Conservation (phyloP, 2,329 filamentous ascomycete genomes). For the Stachybotrys chartarum region DNA sequence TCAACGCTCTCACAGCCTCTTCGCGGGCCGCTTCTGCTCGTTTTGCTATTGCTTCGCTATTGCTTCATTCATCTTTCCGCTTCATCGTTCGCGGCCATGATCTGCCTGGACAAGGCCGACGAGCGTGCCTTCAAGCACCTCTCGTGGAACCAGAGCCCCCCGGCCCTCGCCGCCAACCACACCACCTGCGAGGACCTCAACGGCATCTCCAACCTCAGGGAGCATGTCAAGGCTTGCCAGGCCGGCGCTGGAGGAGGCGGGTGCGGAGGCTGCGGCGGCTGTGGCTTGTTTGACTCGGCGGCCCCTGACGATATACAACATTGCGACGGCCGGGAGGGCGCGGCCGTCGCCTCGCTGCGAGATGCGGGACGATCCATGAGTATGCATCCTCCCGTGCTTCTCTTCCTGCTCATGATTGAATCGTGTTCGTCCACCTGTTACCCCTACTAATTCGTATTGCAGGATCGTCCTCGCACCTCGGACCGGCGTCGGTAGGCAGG, state of each 20-base stretch:
- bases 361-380: conserved; percentile 23
- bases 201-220: conserved; percentile 44
- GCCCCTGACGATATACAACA: conserved; percentile 17
- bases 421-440: background rate
- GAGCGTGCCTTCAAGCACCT: conserved; percentile 39
- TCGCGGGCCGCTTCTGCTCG: too few species aligned
- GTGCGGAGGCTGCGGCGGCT: conserved; percentile 10
- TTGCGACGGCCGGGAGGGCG: conserved; percentile 9
- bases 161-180: conserved; percentile 36
- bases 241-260: conserved; percentile 21
- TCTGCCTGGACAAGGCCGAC: conserved; percentile 48
- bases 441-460: conserved; percentile 1
- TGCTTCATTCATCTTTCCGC: too few species aligned
- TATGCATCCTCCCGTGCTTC: conserved; percentile 6
- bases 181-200: conserved; percentile 50
- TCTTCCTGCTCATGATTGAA: background rate
- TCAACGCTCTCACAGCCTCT: too few species aligned
- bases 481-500: conserved; percentile 26
- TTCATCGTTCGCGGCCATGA: conserved; percentile 29
- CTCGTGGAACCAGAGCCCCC: conserved; percentile 47
- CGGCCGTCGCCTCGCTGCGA: conserved; percentile 7
- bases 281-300: conserved; percentile 4
- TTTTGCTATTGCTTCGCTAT: too few species aligned
- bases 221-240: conserved; percentile 28
- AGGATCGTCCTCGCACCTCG: conserved; percentile 23